phyloP scores from a whole-genome alignment of 768 basidiomycete genomes.

The Porphyrellus cyaneotinctus region DNA sequence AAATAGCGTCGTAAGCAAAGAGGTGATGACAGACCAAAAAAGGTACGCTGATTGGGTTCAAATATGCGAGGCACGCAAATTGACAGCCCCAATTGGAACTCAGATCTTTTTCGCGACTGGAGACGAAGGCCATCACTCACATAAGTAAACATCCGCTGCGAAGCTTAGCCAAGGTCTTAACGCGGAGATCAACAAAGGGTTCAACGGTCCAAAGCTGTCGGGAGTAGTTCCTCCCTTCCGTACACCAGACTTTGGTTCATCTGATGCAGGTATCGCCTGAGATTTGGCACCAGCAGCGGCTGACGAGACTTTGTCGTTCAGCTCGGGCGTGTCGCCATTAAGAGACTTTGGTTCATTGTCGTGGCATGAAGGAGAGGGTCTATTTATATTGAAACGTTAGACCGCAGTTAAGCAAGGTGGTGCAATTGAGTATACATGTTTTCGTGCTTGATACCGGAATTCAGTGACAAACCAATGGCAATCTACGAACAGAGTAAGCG shows the following conservation, averaged over 20 bases:
- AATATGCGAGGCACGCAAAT: neutral
- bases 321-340: neutral
- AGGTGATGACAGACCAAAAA: constrained; percentile 82
- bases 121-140: constrained; percentile 33
- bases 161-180: constrained; percentile 31
- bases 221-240: neutral
- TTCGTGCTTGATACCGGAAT: constrained; percentile 19
- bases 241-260: neutral
- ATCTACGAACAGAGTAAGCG: constrained; percentile 11
- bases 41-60: constrained; percentile 51
- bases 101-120: neutral
- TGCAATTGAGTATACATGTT: constrained; percentile 45
- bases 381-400: constrained; percentile 24
- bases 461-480: constrained; percentile 29
- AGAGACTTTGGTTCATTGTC: constrained; percentile 7
- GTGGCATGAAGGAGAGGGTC: constrained; percentile 8
- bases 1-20: constrained; percentile 75
- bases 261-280: neutral
- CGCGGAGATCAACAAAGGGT: neutral
- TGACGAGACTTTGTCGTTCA: neutral
- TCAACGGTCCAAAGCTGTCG: neutral
- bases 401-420: constrained; percentile 33
- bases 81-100: neutral
- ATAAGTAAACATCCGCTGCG: constrained; percentile 49
- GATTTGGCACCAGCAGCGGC: neutral